phyloP scores from a whole-genome alignment of 1,284 basidiomycete genomes.

The Chondrostereum purpureum region DNA sequence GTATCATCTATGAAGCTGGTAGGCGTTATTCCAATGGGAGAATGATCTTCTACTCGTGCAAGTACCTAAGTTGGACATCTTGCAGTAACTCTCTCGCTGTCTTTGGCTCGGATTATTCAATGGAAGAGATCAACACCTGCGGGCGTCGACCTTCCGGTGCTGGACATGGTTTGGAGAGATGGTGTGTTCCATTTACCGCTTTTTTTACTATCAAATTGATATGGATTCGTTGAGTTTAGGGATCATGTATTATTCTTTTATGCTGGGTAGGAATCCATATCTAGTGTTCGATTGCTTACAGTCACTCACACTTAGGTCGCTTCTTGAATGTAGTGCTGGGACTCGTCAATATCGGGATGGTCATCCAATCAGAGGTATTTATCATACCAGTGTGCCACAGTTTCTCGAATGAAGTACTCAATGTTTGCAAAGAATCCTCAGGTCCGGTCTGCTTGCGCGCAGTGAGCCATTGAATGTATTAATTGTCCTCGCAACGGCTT shows the following conservation, averaged over 20 bases:
- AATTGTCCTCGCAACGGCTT: too few relatives aligned
- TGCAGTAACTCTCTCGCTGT: conserved; percentile 16
- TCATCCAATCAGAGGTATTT: conserved; percentile 13
- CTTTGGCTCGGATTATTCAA: conserved; percentile 13
- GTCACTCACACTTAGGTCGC: background rate
- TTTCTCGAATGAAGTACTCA: background rate
- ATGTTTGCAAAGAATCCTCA: conserved; percentile 12
- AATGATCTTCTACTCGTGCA: background rate
- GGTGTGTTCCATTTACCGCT: conserved; percentile 10
- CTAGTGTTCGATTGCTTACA: too few relatives aligned
- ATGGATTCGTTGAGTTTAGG: conserved; percentile 12
- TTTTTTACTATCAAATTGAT: too few relatives aligned
- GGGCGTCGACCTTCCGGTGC: conserved; percentile 13
- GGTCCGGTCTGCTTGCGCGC: conserved; percentile 15
- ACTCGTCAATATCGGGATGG: conserved; percentile 16
- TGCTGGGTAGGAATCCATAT: conserved; percentile 16
- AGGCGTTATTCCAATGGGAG: too few relatives aligned
- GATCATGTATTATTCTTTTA: conserved; percentile 18
- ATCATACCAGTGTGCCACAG: background rate
- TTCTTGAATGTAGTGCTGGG: conserved; percentile 11
- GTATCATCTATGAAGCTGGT: conserved; percentile 14
- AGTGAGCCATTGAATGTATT: conserved; percentile 12
- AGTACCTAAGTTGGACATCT: background rate
- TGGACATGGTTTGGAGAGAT: conserved; percentile 18
- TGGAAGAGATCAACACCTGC: conserved; percentile 14